Conservation (phyloP, 768 basidiomycete genomes). For the Lactarius sp. region DNA sequence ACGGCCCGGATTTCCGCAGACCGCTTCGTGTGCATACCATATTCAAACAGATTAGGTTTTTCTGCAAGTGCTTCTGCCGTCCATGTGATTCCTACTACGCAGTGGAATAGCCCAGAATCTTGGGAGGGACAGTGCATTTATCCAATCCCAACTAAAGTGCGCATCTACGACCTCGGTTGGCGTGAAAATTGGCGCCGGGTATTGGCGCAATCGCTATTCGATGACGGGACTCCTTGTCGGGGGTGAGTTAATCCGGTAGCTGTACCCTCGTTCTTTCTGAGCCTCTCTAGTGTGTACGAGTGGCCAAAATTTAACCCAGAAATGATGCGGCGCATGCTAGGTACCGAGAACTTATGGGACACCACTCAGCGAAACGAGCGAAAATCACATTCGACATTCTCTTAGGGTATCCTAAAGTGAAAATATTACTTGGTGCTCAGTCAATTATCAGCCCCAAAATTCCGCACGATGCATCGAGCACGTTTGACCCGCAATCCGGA, state of each 20-base stretch:
- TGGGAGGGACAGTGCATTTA: background rate
- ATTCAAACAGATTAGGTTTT: background rate
- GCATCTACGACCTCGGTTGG: constrained; percentile 26
- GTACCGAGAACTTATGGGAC: background rate
- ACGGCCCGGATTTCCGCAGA: background rate
- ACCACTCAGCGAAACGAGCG: background rate
- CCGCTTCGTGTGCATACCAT: constrained; percentile 22
- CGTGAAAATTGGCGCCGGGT: constrained; percentile 24
- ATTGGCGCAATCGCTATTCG: constrained; percentile 16
- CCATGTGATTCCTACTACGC: background rate
- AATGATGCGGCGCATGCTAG: constrained; percentile 19
- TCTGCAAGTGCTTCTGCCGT: constrained; percentile 14
- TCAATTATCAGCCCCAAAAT: background rate
- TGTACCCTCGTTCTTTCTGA: background rate
- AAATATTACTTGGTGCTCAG: background rate
- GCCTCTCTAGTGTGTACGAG: constrained; percentile 7
- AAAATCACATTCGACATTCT: background rate
- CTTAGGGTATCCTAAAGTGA: background rate
- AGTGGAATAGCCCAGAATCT: background rate
- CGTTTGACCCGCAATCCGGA: background rate
- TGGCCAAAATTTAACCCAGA: constrained; percentile 27
- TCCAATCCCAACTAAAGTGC: constrained; percentile 13
- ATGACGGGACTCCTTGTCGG: background rate
- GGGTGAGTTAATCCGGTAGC: constrained; percentile 6
- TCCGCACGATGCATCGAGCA: background rate